Conservation (phyloP, 2,329 filamentous ascomycete species). For the Plectosphaerella cucumerina region DNA sequence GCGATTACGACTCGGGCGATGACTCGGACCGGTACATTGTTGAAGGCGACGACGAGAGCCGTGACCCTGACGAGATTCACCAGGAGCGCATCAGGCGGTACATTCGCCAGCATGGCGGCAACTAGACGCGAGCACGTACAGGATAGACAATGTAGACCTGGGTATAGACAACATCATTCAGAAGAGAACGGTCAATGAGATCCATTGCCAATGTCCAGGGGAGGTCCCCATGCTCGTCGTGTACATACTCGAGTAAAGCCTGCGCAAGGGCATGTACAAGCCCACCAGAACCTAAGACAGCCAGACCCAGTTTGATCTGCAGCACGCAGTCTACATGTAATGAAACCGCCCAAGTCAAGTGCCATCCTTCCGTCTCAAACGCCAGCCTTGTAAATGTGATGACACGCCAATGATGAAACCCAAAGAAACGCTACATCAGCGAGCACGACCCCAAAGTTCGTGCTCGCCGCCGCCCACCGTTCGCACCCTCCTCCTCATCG, state of each 20-base stretch:
- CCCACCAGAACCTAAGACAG: too few species aligned
- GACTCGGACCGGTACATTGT: constrained; percentile 29
- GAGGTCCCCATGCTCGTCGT: too few species aligned
- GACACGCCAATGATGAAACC: constrained; percentile 17
- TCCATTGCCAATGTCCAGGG: too few species aligned
- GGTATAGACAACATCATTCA: not conserved
- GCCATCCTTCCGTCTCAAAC: not conserved
- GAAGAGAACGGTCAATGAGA: not conserved
- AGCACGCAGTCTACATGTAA: not conserved
- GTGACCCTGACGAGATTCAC: constrained; percentile 20
- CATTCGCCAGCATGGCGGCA: constrained; percentile 11
- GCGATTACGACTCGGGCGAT: constrained; percentile 29
- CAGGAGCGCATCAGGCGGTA: constrained; percentile 17
- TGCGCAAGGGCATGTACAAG: too few species aligned
- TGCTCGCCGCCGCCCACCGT: constrained; percentile 54
- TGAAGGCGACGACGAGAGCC: constrained; percentile 29
- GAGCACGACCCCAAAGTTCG: constrained; percentile 58
- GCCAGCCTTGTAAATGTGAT: not conserved
- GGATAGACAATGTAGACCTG: not conserved
- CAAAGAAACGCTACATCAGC: constrained; percentile 49
- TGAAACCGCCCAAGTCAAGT: not conserved
- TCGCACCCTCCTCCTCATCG: constrained; percentile 69
- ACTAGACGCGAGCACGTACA: not conserved
- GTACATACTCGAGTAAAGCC: too few species aligned
- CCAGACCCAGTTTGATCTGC: too few species aligned